Base-by-base conservation (phyloP, 768 basidiomycete genomes). In the Boletus pseudopeckii region DNA sequence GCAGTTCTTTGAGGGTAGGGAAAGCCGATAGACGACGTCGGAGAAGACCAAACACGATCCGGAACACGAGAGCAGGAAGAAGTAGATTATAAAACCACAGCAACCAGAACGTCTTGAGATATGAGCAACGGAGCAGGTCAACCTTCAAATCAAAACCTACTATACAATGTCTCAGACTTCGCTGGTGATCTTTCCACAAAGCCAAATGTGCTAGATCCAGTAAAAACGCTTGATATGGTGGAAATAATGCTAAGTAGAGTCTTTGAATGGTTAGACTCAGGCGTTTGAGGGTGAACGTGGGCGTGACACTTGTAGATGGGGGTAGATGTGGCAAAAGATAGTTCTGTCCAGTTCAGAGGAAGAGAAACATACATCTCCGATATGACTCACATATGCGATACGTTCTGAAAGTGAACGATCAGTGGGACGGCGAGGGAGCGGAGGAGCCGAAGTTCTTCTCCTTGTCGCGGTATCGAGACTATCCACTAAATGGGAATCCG, bases 1-100 rank as follows among this genome's bases (percentile, higher is more conserved):
- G 80, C 7, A 87, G 71, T 58, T 86, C 79, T 28, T 71, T 58
- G 14, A 83, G 62, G 18, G 74, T 81, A 9, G 85, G 84, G 56
- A 85, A 81, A 4, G 80, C 74, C 17, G 79, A 72, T 30, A 85
- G 48, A 54, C 74, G 76, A 34, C 77, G 75, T 37, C 76, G 75
- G 30, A 82, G 34, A 44, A 87, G 75, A 38, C 74, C 60, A 55
- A 76, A 79, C 28, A 80, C 60, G 14, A 85, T 63, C 36, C 75
- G 72, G 39, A 80, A 64, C 45, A 84, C 55, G 24, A 84, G 62
- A 8, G 76, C 74, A 13, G 86, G 78, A 13, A 80, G 70, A 5
- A 88, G 72, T 14, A 84, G 61, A 59, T 85, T 75, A 48, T 79
- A 61, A 65, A 79, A 80, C 86, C 86, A 88, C 15, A 86, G 60